Evolutionary conservation across 2,329 filamentous ascomycete genomes (phyloP).

Genomic region (Fusarium verrucosum): DNA sequence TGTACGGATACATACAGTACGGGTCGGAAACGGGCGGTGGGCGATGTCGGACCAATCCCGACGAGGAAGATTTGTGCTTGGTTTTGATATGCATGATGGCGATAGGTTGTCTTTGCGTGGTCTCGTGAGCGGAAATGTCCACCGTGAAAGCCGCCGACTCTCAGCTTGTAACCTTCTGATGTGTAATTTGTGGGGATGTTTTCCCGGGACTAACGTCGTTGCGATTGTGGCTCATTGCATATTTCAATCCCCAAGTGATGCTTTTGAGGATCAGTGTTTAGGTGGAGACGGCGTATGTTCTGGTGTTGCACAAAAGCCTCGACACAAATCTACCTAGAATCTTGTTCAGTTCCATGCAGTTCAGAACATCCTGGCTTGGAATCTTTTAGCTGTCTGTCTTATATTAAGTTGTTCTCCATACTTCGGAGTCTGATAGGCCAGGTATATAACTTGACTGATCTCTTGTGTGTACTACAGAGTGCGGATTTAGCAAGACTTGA

Average conservation of each 20-base stretch:
- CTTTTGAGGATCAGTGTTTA: not conserved
- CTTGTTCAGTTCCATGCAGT: not conserved
- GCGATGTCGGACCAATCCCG: constrained; percentile 45
- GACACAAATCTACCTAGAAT: not conserved
- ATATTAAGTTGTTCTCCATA: not conserved
- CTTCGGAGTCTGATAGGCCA: not conserved
- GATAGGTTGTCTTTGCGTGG: constrained; percentile 31
- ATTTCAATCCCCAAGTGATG: not conserved
- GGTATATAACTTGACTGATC: not conserved
- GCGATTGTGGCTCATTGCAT: not conserved
- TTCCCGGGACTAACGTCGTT: constrained; percentile 16
- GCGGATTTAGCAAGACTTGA: not conserved
- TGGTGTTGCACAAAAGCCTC: not conserved
- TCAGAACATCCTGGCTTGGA: not conserved
- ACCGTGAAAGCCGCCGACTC: constrained; percentile 13
- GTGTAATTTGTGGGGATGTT: constrained; percentile 16
- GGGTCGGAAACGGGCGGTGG: constrained; percentile 12
- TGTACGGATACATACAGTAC: not conserved
- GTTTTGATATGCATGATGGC: constrained; percentile 18
- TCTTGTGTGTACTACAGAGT: not conserved
- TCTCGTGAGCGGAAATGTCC: constrained; percentile 34
- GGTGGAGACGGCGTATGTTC: not conserved
- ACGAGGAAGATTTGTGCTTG: constrained; percentile 27
- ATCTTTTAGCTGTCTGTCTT: not conserved
- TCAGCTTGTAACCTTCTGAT: not conserved